Evolutionary conservation across 495 filamentous ascomycete species (phyloP).

Genomic region (Podospora fimiseda): DNA sequence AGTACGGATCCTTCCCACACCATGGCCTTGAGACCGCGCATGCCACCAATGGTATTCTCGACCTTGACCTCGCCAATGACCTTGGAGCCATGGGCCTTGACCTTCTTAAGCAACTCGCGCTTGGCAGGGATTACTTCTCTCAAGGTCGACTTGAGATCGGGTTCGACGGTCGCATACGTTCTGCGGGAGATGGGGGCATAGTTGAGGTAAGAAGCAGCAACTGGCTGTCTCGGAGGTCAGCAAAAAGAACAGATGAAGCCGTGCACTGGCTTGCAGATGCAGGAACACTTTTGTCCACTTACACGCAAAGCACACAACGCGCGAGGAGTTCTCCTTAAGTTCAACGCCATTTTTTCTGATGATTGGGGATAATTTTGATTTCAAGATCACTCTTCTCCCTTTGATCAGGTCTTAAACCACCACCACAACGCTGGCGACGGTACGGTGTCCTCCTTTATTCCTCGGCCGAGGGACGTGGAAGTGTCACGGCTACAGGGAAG

Average conservation of each 20-base stretch:
- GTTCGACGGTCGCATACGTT: slow-evolving; percentile 67
- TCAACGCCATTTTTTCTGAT: slow-evolving; percentile 22
- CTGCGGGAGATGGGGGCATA: slow-evolving; percentile 28
- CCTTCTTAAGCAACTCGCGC: slow-evolving; percentile 82
- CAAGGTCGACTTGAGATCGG: slow-evolving; percentile 79
- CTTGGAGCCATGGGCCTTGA: slow-evolving; percentile 79
- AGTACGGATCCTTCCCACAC: slow-evolving; percentile 98
- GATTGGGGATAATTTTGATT: not conserved
- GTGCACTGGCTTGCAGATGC: not conserved
- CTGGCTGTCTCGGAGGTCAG: slow-evolving; percentile 23
- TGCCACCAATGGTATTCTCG: slow-evolving; percentile 90
- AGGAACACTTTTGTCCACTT: slow-evolving; percentile 22
- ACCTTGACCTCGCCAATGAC: slow-evolving; percentile 87
- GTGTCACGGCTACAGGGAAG: slow-evolving; percentile 1
- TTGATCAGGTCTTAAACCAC: too few species aligned
- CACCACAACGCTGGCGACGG: not conserved
- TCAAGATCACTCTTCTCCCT: not conserved
- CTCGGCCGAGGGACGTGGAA: slow-evolving; percentile 7
- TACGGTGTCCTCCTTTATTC: not conserved
- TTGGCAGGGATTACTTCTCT: slow-evolving; percentile 82
- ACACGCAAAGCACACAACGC: slow-evolving; percentile 48
- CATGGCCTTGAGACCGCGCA: slow-evolving; percentile 97
- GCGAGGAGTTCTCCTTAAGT: slow-evolving; percentile 21
- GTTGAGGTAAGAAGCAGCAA: slow-evolving; percentile 22
- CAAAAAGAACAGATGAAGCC: not conserved